Base-by-base conservation (phyloP, 371 early-diverging fungal genomes). In the Funneliformis caledonium region DNA sequence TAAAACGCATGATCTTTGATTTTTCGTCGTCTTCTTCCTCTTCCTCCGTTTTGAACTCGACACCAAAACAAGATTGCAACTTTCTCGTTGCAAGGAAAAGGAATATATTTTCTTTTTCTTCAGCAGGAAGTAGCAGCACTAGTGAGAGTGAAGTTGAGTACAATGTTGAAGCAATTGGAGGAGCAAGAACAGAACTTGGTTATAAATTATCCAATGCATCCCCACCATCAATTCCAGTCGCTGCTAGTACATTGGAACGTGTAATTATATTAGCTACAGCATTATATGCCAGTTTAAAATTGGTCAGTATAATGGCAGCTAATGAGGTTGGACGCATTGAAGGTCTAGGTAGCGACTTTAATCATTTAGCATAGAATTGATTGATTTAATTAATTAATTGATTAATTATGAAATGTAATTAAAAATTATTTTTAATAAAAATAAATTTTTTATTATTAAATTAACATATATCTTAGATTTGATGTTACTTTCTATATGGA, bases 401-500 rank as follows among this genome's bases (percentile, higher is more conserved):
- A 72, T 45, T 72, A 19, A n/a, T 45, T 4, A 10, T 48, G 19
- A 33, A 72, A 33, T 26, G 42, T 43, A 26, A 22, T 72, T 7
- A 26, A 26, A 42, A 33, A 72, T 72, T 6, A 43, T 1, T 72
- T 72, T 45, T 37, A 48, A 48, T 45, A 72, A 72, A 72, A 48
- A 43, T 45, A 47, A 33, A 72, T 9, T 22, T 42, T 14, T 7
- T 26, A 45, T 31, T 19, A 12, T 72, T 16, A 59, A 75, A n/a
- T 16, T 14, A 31, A 31, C 59, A 26, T 31, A 59, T 31, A 22
- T 42, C 26, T 26, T 69, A 78, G 78, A 78, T 78, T 67, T 78
- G 50, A 33, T 68, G 33, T 78, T 78, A 42, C 78, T 78, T n/a
- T 45, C 52, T 19, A 62, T 78, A 12, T 65, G 78, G 69, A 78